phyloP scores from a whole-genome alignment of 352 stramenopile species.

The Pythium inflatum region DNA sequence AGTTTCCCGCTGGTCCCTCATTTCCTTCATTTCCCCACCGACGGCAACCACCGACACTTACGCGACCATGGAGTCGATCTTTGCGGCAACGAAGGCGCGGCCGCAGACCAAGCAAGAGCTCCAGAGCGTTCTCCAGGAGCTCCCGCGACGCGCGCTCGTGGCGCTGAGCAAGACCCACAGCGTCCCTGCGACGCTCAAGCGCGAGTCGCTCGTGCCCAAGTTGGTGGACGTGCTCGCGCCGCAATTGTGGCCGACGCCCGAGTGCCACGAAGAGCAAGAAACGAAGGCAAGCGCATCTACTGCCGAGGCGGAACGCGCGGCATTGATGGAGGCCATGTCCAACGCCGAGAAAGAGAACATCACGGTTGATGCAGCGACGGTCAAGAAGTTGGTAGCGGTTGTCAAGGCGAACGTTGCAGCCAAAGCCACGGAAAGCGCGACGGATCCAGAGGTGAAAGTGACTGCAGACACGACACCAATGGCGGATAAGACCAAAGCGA shows the following conservation, averaged over 20 bases:
- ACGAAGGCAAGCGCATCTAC: too few species aligned
- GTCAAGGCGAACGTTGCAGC: too few species aligned
- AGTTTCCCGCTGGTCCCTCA: slow-evolving; percentile 3
- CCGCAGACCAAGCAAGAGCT: slow-evolving; percentile 22
- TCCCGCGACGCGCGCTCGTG: slow-evolving; percentile 30
- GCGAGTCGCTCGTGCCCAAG: slow-evolving; percentile 30
- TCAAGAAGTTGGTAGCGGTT: slow-evolving; percentile 1
- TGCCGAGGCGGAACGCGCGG: too few species aligned
- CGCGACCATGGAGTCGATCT: slow-evolving; percentile 16
- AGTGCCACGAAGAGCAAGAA: not conserved
- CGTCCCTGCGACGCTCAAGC: slow-evolving; percentile 34
- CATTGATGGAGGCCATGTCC: too few species aligned
- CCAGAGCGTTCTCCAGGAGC: slow-evolving; percentile 14
- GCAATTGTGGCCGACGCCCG: slow-evolving; percentile 16
- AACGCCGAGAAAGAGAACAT: too few species aligned
- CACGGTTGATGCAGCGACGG: not conserved
- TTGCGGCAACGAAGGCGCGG: slow-evolving; percentile 7
- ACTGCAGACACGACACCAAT: not conserved
- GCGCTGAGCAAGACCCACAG: slow-evolving; percentile 33
- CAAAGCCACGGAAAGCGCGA: not conserved
- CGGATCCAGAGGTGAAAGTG: not conserved
- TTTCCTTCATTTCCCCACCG: not conserved
- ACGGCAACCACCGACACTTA: not conserved
- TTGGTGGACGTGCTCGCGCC: slow-evolving; percentile 14
- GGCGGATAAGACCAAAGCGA: not conserved